Conservation (phyloP, 2,329 filamentous ascomycete genomes). For the Claviceps arundinis region DNA sequence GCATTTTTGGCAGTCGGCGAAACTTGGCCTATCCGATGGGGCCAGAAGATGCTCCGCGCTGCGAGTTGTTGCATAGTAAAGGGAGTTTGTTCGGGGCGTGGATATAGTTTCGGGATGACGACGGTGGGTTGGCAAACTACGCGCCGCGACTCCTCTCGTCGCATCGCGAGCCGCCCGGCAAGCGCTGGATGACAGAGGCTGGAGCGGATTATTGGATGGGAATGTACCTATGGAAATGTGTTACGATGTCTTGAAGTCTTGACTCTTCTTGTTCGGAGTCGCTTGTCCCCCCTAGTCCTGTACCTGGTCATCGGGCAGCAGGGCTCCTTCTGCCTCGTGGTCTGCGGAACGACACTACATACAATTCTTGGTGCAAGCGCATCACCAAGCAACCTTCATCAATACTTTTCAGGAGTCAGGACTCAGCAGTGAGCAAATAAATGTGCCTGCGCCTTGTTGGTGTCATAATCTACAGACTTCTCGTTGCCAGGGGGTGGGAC, state of each 20-base stretch:
- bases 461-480: too few species aligned
- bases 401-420: too few species aligned
- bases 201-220: not conserved
- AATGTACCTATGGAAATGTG: not conserved
- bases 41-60: not conserved
- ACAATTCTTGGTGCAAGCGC: not conserved
- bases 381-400: too few species aligned
- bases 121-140: not conserved
- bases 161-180: not conserved
- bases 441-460: too few species aligned
- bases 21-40: not conserved
- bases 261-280: not conserved
- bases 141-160: not conserved
- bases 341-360: not conserved
- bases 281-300: not conserved
- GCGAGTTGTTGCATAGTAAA: not conserved
- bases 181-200: not conserved
- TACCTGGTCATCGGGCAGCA: not conserved
- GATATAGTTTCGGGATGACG: not conserved
- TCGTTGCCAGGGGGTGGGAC: too few species aligned
- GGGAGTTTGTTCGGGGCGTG: too few species aligned
- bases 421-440: too few species aligned
- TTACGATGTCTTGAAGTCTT: not conserved
- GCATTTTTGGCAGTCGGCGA: not conserved
- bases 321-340: not conserved